Evolutionary conservation across 768 basidiomycete genomes (phyloP).

Genomic region (Rhizopogon sp.): DNA sequence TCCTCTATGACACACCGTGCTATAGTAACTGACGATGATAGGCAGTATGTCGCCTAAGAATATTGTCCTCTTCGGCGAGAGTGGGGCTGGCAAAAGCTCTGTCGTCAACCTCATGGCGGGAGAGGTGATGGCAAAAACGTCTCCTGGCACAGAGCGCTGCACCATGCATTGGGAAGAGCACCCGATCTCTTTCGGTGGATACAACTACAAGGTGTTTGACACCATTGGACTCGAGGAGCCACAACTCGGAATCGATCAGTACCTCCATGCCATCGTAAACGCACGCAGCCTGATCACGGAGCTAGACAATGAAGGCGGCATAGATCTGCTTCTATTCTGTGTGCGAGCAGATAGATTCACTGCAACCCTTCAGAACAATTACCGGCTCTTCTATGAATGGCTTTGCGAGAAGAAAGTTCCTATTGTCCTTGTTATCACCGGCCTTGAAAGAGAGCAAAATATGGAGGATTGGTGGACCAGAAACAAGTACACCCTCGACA

Average conservation of each 20-base stretch:
- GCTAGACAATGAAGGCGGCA: slow-evolving; percentile 26
- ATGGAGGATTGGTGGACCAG: slow-evolving; percentile 16
- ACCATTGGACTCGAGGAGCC: slow-evolving; percentile 32
- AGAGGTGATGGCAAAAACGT: slow-evolving; percentile 22
- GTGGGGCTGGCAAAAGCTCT: slow-evolving; percentile 37
- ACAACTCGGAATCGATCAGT: slow-evolving; percentile 22
- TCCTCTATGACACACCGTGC: no score
- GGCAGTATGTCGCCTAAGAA: slow-evolving; percentile 11
- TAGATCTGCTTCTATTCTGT: slow-evolving; percentile 38
- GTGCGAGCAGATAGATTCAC: slow-evolving; percentile 36
- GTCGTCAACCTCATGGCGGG: slow-evolving; percentile 37
- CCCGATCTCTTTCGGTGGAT: slow-evolving; percentile 9
- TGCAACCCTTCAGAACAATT: slow-evolving; percentile 32
- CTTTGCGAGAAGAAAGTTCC: slow-evolving; percentile 28
- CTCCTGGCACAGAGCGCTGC: slow-evolving; percentile 29
- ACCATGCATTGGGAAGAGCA: slow-evolving; percentile 28
- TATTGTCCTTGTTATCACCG: slow-evolving; percentile 25
- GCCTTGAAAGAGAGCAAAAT: slow-evolving; percentile 20
- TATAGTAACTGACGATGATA: no score
- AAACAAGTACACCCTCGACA: slow-evolving; percentile 13
- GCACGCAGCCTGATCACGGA: slow-evolving; percentile 27
- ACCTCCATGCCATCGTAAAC: slow-evolving; percentile 22
- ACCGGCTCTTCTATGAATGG: slow-evolving; percentile 32
- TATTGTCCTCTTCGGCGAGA: slow-evolving; percentile 27
- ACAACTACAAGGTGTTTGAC: slow-evolving; percentile 26